Evolutionary conservation across 805 yeast species (phyloP), one percentile per base, ranked within the genome.

Genomic region (Saturnispora dispora): DNA sequence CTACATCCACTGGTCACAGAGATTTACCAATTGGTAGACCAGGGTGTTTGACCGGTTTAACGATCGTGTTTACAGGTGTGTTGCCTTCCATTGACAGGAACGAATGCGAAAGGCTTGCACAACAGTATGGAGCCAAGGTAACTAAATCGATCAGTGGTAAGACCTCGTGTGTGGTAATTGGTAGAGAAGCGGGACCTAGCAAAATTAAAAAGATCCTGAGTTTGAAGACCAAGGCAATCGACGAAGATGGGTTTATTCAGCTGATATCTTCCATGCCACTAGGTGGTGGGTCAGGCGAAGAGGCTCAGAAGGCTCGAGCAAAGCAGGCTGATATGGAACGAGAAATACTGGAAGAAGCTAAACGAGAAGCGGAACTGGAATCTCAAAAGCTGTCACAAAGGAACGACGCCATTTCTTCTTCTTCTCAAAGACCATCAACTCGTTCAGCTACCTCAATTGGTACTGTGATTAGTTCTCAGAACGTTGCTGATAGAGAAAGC

Each of bases 161-260:
- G 60, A 93, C 99, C 0, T 78, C 88, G 23, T 73, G 89, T 45
- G 96, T 91, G 2, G 97, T 93, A 1, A 73, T 93, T 30, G 99
- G 99, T 7, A 88, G 77, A 48, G 97, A 93, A 58, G 98, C 99
- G 2, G 99, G 99, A 0, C 97, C 98, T 2, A 81, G 88, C n/a
- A 93, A 93, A 66, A 80, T 93, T 42, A 79, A 79, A 59, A 87
- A 83, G 61, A 91, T 95, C 57, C 83, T 79, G 59, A 78, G 80
- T 48, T 71, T 82, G 56, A 76, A 78, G 7, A 79, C 88, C 50
- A 90, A 90, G 66, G 88, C 95, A 40, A 83, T 91, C 53, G 82
- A 80, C 60, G 96, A 93, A 66, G 86, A 78, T 10, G 98, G 98
- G 0, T 89, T 93, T 58, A 67, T 86, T 40, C 80, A 82, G 56